Evolutionary conservation across 208 protist species (phyloP).

Genomic region (Crithidia thermophila): DNA sequence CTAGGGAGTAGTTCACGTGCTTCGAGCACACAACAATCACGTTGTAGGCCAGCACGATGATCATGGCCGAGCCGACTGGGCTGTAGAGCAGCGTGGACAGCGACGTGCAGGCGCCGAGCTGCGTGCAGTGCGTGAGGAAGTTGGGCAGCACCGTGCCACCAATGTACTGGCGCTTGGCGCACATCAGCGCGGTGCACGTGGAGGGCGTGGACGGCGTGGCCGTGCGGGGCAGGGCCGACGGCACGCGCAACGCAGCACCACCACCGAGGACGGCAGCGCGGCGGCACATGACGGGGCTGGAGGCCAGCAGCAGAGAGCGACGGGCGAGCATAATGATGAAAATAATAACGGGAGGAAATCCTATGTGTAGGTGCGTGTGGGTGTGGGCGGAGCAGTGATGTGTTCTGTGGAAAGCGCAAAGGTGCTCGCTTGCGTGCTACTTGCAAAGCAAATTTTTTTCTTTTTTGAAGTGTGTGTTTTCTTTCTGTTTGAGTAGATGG

Average conservation of each 20-base stretch:
- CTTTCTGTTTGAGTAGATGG: too few species aligned
- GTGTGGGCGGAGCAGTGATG: too few species aligned
- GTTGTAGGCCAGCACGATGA: constrained; percentile 86
- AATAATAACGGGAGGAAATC: constrained; percentile 28
- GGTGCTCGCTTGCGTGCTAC: too few species aligned
- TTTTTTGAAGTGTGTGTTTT: too few species aligned
- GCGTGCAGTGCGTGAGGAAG: constrained; percentile 59
- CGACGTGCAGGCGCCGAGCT: constrained; percentile 58
- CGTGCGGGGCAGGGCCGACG: not conserved
- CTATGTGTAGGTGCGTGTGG: too few species aligned
- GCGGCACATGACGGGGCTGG: constrained; percentile 16
- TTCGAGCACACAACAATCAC: constrained; percentile 83
- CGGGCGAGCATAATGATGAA: constrained; percentile 34
- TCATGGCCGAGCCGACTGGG: constrained; percentile 75
- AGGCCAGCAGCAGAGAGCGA: constrained; percentile 28
- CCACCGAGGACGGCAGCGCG: constrained; percentile 22
- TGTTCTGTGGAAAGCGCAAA: too few species aligned
- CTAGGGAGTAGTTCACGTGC: constrained; percentile 83
- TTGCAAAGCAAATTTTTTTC: too few species aligned
- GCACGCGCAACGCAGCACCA: constrained; percentile 17
- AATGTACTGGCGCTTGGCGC: constrained; percentile 38
- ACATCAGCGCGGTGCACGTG: constrained; percentile 23
- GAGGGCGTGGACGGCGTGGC: not conserved
- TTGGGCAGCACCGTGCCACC: constrained; percentile 49
- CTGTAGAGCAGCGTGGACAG: constrained; percentile 79